Base-by-base conservation (phyloP, 352 stramenopile species). In the Thraustochytrium striatum region DNA sequence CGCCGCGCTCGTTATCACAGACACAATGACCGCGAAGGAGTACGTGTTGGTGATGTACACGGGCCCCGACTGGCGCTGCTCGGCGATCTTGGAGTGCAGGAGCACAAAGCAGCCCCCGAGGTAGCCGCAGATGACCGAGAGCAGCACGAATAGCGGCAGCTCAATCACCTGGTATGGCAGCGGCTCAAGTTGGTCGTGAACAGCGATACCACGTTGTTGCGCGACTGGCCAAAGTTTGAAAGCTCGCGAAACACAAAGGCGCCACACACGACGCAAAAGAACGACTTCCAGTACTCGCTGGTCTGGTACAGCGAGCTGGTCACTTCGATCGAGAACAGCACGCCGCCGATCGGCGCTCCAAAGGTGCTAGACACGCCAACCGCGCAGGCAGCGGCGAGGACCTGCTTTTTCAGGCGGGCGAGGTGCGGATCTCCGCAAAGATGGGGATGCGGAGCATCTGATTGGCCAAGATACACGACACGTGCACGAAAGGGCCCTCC, bases 401-500 rank as follows among this genome's bases (percentile, higher is more conserved):
- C 85, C 61, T 97, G 91, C 19, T 89, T 86, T 53, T 94, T 91
- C 41, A 91, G 85, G 53, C 80, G n/a, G 87, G 75, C 72, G 89
- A 90, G 9, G 43, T 72, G 25, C 80, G 78, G 72, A 95, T 92
- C 25, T 83, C 83, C 7, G 78, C 57, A 72, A 97, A 97, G 47
- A 89, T 75, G 0, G 84, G 83, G 1, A 87, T 86, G 44, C 88
- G 87, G 75, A 97, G 91, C 44, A 97, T 81, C 53, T 94, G 87
- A 79, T 97, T 90, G 30, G 92, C 93, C 50, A 97, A 86, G 69
- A 94, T 94, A 35, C 89, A 93, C 85, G 93, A 93, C 75, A 97
- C 94, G 86, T 98, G 94, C n/a, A 99, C 94, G 88, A 98, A 99
- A 0, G 96, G 94, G 36, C 96, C 96, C 85, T 99, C 96, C 8